phyloP scores from a whole-genome alignment of 805 yeast genomes.

The Candida khao-thaluensis region DNA sequence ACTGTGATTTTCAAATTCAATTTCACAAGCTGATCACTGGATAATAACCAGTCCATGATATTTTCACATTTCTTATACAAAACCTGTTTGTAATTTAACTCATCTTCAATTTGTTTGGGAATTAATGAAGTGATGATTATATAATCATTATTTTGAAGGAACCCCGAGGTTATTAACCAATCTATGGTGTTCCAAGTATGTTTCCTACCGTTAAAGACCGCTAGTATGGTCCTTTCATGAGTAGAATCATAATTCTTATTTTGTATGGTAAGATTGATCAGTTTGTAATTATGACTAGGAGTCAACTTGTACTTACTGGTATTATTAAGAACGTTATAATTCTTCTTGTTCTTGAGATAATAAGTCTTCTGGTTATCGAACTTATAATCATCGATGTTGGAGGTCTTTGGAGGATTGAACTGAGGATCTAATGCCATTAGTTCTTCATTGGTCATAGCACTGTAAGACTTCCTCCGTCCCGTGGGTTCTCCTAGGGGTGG shows the following conservation, averaged over 20 bases:
- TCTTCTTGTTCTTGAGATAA: slow-evolving; percentile 20
- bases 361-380: slow-evolving; percentile 42
- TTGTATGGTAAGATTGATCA: slow-evolving; percentile 43
- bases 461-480: slow-evolving; percentile 41
- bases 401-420: slow-evolving; percentile 34
- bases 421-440: slow-evolving; percentile 55
- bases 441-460: slow-evolving; percentile 55
- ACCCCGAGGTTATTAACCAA: slow-evolving; percentile 28
- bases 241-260: slow-evolving; percentile 29
- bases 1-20: slow-evolving; percentile 38
- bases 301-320: slow-evolving; percentile 29
- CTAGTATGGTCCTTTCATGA: slow-evolving; percentile 30
- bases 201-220: slow-evolving; percentile 39
- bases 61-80: slow-evolving; percentile 26
- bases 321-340: slow-evolving; percentile 9
- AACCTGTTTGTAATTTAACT: slow-evolving; percentile 2
- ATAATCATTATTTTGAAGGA: slow-evolving; percentile 39
- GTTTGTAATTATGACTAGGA: slow-evolving; percentile 31
- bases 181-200: slow-evolving; percentile 46
- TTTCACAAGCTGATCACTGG: slow-evolving; percentile 14
- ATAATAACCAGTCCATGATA: slow-evolving; percentile 23
- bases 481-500: slow-evolving; percentile 1
- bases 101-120: slow-evolving; percentile 1
- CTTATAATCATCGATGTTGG: slow-evolving; percentile 43
- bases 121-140: slow-evolving; percentile 33